A percentile compares a stretch with the other conserved stretches of the same genome.
These are phyloP conservation scores for Nakazawaea holstii DNA, from an alignment of 805 yeast species.

Conservation along the genomic window DNA sequence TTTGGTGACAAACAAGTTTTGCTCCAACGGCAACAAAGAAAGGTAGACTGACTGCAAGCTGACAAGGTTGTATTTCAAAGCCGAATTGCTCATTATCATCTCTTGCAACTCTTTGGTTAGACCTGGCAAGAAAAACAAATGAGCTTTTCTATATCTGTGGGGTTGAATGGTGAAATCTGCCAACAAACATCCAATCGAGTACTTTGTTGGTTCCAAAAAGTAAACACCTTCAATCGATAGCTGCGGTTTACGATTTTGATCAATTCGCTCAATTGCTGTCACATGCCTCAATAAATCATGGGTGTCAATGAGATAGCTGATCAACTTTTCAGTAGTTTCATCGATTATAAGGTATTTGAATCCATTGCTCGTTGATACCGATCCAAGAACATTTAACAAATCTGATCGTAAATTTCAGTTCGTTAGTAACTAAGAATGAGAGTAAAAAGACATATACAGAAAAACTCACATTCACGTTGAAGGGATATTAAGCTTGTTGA, in stretches of 20 bases:
- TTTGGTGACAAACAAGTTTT: slow-evolving; percentile 67
- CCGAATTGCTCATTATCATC: slow-evolving; percentile 13
- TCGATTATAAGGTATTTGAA: slow-evolving; percentile 54
- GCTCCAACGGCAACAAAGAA: slow-evolving; percentile 60
- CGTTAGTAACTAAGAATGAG: neutral
- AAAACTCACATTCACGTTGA: slow-evolving; percentile 5
- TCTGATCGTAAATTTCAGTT: neutral
- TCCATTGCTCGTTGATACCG: slow-evolving; percentile 37
- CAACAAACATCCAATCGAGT: slow-evolving; percentile 67
- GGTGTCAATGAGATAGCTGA: slow-evolving; percentile 42
- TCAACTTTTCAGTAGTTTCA: slow-evolving; percentile 41
- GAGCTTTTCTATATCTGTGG: slow-evolving; percentile 69
- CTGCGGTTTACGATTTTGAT: slow-evolving; percentile 54
- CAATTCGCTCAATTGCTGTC: slow-evolving; percentile 61
- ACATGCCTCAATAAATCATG: slow-evolving; percentile 48
- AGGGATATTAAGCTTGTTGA: slow-evolving; percentile 5
- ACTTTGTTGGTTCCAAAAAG: slow-evolving; percentile 63
- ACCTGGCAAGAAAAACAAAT: slow-evolving; percentile 69
- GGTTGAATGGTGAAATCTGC: slow-evolving; percentile 68
- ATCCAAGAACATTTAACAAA: slow-evolving; percentile 29
- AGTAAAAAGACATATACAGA: neutral
- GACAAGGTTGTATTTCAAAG: slow-evolving; percentile 17
- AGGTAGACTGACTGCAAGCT: slow-evolving; percentile 30
- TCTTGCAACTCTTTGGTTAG: slow-evolving; percentile 19
- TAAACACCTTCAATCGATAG: slow-evolving; percentile 75